Conservation (phyloP, 139 green algal species). For the Tetradesmus lagerheimii region DNA sequence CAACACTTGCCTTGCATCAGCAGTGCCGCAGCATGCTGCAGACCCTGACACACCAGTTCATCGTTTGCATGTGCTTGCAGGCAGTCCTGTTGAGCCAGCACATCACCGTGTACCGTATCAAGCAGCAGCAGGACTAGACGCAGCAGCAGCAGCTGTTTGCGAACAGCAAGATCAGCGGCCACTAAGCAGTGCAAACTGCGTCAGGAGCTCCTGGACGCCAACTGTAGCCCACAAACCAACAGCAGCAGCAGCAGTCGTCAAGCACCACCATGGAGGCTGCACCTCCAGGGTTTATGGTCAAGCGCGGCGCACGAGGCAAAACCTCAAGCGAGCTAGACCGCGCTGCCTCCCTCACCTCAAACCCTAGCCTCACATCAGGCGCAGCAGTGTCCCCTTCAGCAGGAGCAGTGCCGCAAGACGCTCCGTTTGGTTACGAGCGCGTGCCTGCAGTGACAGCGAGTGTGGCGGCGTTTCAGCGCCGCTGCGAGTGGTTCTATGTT, state of each 20-base stretch:
- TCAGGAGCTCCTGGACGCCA: neutral
- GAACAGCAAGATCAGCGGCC: neutral
- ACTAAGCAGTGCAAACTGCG: no score
- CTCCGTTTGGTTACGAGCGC: slow-evolving; percentile 22
- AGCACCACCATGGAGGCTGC: neutral
- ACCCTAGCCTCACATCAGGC: neutral
- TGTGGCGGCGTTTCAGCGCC: neutral
- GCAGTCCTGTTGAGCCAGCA: no score
- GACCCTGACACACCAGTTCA: no score
- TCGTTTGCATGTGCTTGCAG: no score
- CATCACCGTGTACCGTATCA: no score
- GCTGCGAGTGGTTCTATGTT: slow-evolving; percentile 48
- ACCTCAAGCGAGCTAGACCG: neutral
- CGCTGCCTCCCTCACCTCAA: neutral
- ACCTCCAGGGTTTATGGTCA: slow-evolving; percentile 36
- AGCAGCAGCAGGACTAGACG: neutral
- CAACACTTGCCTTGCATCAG: no score
- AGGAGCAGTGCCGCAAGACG: neutral
- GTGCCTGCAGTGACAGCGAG: neutral
- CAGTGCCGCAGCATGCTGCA: no score
- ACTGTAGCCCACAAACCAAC: neutral
- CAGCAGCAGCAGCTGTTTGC: neutral
- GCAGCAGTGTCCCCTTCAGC: neutral
- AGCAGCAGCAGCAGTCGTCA: neutral
- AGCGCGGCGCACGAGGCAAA: slow-evolving; percentile 17